Evolutionary conservation across 352 stramenopile species (phyloP).

Genomic region (Pythium periplocum): DNA sequence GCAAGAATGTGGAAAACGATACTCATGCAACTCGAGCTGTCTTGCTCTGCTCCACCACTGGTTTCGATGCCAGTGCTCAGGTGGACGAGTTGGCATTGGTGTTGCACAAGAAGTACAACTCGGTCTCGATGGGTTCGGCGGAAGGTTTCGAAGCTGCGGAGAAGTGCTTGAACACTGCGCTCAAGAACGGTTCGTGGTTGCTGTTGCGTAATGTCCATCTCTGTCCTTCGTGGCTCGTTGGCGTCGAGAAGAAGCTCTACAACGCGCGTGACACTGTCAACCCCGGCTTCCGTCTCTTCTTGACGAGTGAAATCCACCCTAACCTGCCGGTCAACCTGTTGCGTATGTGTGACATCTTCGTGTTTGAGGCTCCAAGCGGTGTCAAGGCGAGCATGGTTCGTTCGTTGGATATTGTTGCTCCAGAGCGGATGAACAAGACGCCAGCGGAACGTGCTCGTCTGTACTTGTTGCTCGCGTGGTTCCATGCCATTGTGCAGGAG

Average conservation of each 20-base stretch:
- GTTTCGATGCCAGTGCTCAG: conserved; percentile 97
- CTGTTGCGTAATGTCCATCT: conserved; percentile 99
- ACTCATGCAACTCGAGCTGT: conserved; percentile 90
- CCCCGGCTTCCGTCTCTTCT: conserved; percentile 88
- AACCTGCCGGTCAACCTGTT: conserved; percentile 96
- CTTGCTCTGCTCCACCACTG: conserved; percentile 95
- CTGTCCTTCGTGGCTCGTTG: conserved; percentile 96
- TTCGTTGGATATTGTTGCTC: conserved; percentile 92
- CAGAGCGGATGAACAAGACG: conserved; percentile 86
- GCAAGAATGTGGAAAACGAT: conserved; percentile 90
- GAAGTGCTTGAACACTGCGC: conserved; percentile 90
- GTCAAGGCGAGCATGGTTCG: conserved; percentile 96
- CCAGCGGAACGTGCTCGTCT: conserved; percentile 89
- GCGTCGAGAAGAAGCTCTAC: conserved; percentile 97
- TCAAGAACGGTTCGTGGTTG: conserved; percentile 97
- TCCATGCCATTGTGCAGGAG: conserved; percentile 98
- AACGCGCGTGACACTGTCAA: conserved; percentile 69
- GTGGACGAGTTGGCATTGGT: conserved; percentile 93
- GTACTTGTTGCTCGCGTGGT: conserved; percentile 97
- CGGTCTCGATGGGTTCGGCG: conserved; percentile 97
- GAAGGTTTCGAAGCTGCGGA: conserved; percentile 97
- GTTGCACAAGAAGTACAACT: conserved; percentile 91
- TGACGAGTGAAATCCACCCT: conserved; percentile 98
- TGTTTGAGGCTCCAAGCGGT: conserved; percentile 97
- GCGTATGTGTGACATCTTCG: conserved; percentile 95